Conservation (phyloP, 2,329 filamentous ascomycete genomes). For the Talaromyces islandicus region DNA sequence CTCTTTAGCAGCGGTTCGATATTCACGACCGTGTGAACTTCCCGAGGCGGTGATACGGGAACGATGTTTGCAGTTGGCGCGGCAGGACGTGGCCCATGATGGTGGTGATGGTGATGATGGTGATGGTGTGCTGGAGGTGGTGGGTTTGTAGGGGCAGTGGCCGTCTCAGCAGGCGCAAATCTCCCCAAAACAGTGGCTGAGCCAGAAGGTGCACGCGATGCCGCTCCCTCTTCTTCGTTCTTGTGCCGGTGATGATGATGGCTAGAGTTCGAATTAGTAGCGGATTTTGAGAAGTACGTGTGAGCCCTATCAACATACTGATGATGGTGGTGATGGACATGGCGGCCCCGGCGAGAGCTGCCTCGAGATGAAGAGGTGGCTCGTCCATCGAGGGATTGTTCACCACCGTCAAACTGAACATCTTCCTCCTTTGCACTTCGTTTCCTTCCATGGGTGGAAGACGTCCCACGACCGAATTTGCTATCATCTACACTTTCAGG, state of each 20-base stretch:
- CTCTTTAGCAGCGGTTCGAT: slow-evolving; percentile 67
- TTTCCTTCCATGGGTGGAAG: slow-evolving; percentile 52
- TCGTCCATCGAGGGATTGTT: slow-evolving; percentile 57
- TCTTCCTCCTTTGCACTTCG: slow-evolving; percentile 76
- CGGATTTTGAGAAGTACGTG: background rate
- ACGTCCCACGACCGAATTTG: slow-evolving; percentile 36
- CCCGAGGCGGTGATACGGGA: slow-evolving; percentile 41
- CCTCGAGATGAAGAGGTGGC: slow-evolving; percentile 52
- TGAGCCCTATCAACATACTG: slow-evolving; percentile 38
- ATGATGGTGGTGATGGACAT: slow-evolving; percentile 54
- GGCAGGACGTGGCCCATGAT: slow-evolving; percentile 27
- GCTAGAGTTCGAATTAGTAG: slow-evolving; percentile 16
- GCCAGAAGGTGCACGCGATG: slow-evolving; percentile 19
- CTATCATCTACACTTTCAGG: slow-evolving; percentile 32
- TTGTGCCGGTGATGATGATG: slow-evolving; percentile 53
- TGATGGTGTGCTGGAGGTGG: slow-evolving; percentile 28
- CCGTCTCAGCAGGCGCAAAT: slow-evolving; percentile 22
- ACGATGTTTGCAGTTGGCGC: slow-evolving; percentile 15
- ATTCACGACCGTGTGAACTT: slow-evolving; percentile 59
- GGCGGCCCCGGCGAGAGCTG: slow-evolving; percentile 56
- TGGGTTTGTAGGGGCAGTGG: slow-evolving; percentile 8
- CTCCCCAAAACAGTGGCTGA: slow-evolving; percentile 23
- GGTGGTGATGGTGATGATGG: slow-evolving; percentile 42
- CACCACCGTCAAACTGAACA: slow-evolving; percentile 57
- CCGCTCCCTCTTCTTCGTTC: slow-evolving; percentile 40